Conservation (phyloP, 768 basidiomycete genomes). For the Auriscalpium microsporum region DNA sequence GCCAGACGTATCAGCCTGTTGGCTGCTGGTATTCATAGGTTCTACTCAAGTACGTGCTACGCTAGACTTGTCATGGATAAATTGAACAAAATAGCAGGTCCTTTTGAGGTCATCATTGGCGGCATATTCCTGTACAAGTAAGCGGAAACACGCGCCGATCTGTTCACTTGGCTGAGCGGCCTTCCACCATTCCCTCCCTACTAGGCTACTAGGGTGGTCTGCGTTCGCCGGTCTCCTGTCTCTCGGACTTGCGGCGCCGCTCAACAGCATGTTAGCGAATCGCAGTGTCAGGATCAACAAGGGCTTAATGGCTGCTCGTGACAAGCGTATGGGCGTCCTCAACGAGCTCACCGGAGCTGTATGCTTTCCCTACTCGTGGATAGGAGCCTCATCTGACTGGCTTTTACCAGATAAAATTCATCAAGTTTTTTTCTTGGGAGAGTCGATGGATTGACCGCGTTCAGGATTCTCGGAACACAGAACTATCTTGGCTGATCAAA, state of each 20-base stretch:
- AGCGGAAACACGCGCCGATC: not conserved
- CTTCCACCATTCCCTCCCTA: not conserved
- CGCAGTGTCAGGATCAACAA: constrained; percentile 55
- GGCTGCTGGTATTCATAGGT: constrained; percentile 48
- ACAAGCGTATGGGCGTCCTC: constrained; percentile 70
- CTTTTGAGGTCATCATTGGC: constrained; percentile 72
- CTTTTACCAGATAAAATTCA: constrained; percentile 49
- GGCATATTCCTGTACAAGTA: constrained; percentile 71
- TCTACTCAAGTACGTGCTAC: constrained; percentile 50
- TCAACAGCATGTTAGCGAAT: constrained; percentile 59
- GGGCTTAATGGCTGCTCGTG: constrained; percentile 50
- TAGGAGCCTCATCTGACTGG: no score
- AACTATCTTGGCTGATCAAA: constrained; percentile 75
- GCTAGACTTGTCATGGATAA: not conserved
- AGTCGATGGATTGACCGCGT: constrained; percentile 64
- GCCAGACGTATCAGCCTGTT: constrained; percentile 51
- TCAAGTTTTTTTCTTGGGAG: constrained; percentile 83
- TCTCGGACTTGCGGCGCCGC: constrained; percentile 55
- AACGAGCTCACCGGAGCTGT: constrained; percentile 71
- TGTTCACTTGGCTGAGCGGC: no score
- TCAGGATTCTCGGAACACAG: constrained; percentile 53
- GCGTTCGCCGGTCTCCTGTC: constrained; percentile 75
- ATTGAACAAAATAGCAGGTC: constrained; percentile 29
- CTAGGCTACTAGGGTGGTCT: constrained; percentile 53
- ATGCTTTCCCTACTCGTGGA: not conserved